Percentiles rank a stretch among this genome's conserved stretches.
These are phyloP conservation scores for Verruconis gallopava DNA, from an alignment of 2,329 filamentous ascomycete genomes.

Conservation along the genomic window DNA sequence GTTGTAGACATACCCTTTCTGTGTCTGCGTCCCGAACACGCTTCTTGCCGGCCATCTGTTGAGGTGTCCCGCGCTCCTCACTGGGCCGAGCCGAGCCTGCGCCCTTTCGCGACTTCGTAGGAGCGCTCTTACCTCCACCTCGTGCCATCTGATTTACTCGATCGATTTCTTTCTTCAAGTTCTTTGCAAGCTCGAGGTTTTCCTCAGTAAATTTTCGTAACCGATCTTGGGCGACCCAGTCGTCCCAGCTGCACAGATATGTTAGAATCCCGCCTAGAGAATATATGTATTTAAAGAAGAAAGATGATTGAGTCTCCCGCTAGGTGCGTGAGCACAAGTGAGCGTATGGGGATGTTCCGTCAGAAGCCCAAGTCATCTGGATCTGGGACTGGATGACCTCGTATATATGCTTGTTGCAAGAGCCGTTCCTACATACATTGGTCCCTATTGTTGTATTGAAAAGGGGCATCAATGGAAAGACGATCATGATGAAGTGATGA, in stretches of 20 bases:
- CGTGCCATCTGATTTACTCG: conserved; percentile 38
- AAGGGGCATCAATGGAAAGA: neutral
- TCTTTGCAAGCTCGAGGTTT: conserved; percentile 76
- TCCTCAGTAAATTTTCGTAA: conserved; percentile 90
- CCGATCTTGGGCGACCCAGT: conserved; percentile 91
- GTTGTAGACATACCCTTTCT: conserved; percentile 47
- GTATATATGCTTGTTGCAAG: too few relatives aligned
- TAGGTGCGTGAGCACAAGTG: too few relatives aligned
- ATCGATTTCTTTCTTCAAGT: conserved; percentile 57
- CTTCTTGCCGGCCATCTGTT: conserved; percentile 51
- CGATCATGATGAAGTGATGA: neutral
- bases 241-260: conserved; percentile 60
- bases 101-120: conserved; percentile 42
- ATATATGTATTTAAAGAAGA: too few relatives aligned
- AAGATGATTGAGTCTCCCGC: too few relatives aligned
- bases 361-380: too few relatives aligned
- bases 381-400: too few relatives aligned
- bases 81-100: conserved; percentile 55
- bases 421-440: too few relatives aligned
- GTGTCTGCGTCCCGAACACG: conserved; percentile 69
- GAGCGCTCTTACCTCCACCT: conserved; percentile 14
- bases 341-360: too few relatives aligned
- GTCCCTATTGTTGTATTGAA: neutral
- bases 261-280: too few relatives aligned
- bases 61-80: conserved; percentile 57